Evolutionary conservation across 768 basidiomycete genomes (phyloP).

Genomic region (Lentinula detonsa): DNA sequence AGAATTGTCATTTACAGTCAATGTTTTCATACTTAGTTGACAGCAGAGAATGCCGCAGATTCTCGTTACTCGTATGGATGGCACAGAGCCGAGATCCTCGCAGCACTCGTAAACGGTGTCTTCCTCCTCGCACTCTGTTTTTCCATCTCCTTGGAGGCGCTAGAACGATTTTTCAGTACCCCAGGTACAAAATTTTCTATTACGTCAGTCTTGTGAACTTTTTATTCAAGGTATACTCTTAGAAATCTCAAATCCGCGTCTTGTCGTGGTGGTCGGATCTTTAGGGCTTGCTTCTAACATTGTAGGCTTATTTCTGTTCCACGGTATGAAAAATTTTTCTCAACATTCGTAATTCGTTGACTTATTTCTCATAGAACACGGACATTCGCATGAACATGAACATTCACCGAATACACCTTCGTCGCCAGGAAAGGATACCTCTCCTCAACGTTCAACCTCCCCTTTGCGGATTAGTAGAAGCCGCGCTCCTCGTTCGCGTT

Average conservation of each 20-base stretch:
- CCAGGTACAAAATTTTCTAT: constrained; percentile 46
- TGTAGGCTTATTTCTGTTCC: constrained; percentile 91
- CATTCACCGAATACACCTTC: constrained; percentile 20
- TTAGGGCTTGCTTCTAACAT: constrained; percentile 89
- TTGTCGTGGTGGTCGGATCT: constrained; percentile 87
- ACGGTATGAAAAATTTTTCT: constrained; percentile 48
- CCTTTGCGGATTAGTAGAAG: constrained; percentile 2
- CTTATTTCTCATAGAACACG: constrained; percentile 45
- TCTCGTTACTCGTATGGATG: constrained; percentile 96
- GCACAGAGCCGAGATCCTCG: constrained; percentile 96
- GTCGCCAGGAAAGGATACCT: constrained; percentile 19
- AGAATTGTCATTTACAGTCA: neutral
- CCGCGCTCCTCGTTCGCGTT: constrained; percentile 24
- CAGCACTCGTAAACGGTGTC: constrained; percentile 93
- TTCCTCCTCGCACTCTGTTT: constrained; percentile 92
- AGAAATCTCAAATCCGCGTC: constrained; percentile 86
- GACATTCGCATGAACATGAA: constrained; percentile 51
- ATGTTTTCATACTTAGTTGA: constrained; percentile 40
- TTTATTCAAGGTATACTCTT: constrained; percentile 7
- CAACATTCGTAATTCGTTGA: neutral
- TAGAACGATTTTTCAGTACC: constrained; percentile 82
- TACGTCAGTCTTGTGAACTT: constrained; percentile 4
- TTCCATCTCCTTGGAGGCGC: constrained; percentile 88
- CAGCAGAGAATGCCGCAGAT: constrained; percentile 50
- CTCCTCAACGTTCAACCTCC: constrained; percentile 21